Evolutionary conservation across 306 rosid species (phyloP).

Genomic region (Pterocarpus santalinus): DNA sequence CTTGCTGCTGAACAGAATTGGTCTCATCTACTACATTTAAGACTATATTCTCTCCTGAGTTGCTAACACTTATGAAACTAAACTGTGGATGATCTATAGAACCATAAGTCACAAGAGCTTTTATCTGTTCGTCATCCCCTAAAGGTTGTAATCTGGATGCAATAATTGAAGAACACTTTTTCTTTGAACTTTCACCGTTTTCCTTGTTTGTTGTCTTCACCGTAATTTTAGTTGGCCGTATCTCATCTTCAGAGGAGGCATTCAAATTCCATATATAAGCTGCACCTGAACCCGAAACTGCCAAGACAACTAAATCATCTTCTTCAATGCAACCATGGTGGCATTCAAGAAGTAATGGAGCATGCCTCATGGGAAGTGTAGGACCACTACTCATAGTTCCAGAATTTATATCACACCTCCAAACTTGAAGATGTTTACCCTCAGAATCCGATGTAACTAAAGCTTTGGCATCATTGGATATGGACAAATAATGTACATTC

Average conservation of each 20-base stretch:
- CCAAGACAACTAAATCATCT: conserved; percentile 51
- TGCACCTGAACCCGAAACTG: conserved; percentile 54
- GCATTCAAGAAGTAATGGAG: conserved; percentile 58
- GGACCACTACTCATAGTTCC: conserved; percentile 58
- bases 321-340: conserved; percentile 52
- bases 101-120: conserved; percentile 58
- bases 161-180: conserved; percentile 47
- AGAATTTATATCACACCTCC: conserved; percentile 61
- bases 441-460: conserved; percentile 60
- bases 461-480: conserved; percentile 57
- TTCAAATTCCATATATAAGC: conserved; percentile 56
- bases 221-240: conserved; percentile 52
- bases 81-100: conserved; percentile 62
- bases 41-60: conserved; percentile 47
- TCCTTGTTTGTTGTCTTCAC: conserved; percentile 42
- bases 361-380: conserved; percentile 57
- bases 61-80: conserved; percentile 46
- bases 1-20: conserved; percentile 47
- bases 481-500: conserved; percentile 48
- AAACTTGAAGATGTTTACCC: conserved; percentile 62
- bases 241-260: conserved; percentile 49
- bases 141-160: conserved; percentile 55
- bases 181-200: conserved; percentile 53
- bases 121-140: conserved; percentile 49
- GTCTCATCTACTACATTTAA: conserved; percentile 39